Evolutionary conservation across 371 early-diverging fungal species (phyloP).

Genomic region (Mucor circinelloides): DNA sequence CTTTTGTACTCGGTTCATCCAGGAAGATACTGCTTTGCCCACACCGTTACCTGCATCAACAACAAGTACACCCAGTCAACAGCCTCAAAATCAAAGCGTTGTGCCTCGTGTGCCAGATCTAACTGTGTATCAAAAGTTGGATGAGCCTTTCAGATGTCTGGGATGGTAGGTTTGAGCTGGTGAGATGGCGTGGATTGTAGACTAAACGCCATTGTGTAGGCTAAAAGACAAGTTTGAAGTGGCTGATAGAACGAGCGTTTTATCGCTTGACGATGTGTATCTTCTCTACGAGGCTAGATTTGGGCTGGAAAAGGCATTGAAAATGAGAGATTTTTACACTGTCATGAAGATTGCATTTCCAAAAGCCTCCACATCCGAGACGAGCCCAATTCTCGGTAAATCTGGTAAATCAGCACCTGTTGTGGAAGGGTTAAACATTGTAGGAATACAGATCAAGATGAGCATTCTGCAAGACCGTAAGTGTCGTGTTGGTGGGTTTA

Average conservation of each 20-base stretch:
- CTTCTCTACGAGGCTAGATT: slow-evolving; percentile 48
- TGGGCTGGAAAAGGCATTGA: slow-evolving; percentile 47
- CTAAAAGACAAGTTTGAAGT: slow-evolving; percentile 53
- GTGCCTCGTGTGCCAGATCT: slow-evolving; percentile 38
- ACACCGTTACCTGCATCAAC: not conserved
- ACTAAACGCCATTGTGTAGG: not conserved
- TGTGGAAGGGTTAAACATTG: slow-evolving; percentile 32
- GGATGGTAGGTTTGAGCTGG: slow-evolving; percentile 38
- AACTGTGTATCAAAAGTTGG: slow-evolving; percentile 38
- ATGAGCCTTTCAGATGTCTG: slow-evolving; percentile 53
- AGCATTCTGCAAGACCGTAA: slow-evolving; percentile 42
- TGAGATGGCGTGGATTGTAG: not conserved
- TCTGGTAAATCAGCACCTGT: slow-evolving; percentile 22
- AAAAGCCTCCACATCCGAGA: slow-evolving; percentile 14
- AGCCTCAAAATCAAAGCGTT: not conserved
- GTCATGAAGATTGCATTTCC: slow-evolving; percentile 50
- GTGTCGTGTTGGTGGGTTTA: not conserved
- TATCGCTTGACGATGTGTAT: slow-evolving; percentile 52
- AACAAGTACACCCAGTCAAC: not conserved
- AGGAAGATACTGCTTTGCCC: slow-evolving; percentile 21
- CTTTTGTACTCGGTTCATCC: slow-evolving; percentile 33
- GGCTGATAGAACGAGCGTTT: slow-evolving; percentile 32
- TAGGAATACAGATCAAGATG: slow-evolving; percentile 37
- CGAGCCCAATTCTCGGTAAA: not conserved
- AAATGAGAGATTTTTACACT: slow-evolving; percentile 47